These are phyloP conservation scores for Sclerotinia minor DNA, from an alignment of 2,329 filamentous ascomycete genomes.

Conservation along the genomic window DNA sequence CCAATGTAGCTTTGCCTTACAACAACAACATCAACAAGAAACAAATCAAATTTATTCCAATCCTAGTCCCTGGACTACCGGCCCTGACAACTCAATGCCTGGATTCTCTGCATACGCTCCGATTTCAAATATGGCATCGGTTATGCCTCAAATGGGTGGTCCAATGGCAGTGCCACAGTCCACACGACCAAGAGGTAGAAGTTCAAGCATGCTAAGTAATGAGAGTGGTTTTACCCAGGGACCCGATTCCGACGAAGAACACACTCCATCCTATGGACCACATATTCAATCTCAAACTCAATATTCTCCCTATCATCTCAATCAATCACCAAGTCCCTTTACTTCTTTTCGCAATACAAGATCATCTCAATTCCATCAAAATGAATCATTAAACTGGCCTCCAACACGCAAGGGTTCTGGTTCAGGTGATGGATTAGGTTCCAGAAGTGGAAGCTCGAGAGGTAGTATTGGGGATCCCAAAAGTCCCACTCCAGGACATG, in stretches of 20 bases:
- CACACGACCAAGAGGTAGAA: conserved; percentile 43
- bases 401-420: conserved; percentile 20
- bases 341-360: conserved; percentile 6
- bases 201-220: conserved; percentile 67
- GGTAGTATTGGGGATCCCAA: conserved; percentile 54
- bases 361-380: conserved; percentile 4
- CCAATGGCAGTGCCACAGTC: conserved; percentile 14
- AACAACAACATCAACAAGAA: conserved; percentile 15
- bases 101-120: conserved; percentile 19
- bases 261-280: conserved; percentile 9
- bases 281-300: conserved; percentile 17
- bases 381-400: conserved; percentile 4
- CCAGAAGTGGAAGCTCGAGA: conserved; percentile 45
- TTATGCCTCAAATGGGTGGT: conserved; percentile 4
- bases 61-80: conserved; percentile 4
- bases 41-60: conserved; percentile 7
- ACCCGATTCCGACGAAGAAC: conserved; percentile 45
- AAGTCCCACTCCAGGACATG: conserved; percentile 47
- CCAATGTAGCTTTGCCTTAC: neutral
- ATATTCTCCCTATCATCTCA: conserved; percentile 8
- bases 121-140: conserved; percentile 5
- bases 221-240: conserved; percentile 67
- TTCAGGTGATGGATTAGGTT: conserved; percentile 37
- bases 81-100: conserved; percentile 16
- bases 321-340: conserved; percentile 21